Evolutionary conservation across 2,329 filamentous ascomycete genomes (phyloP).

Genomic region (Seiridium cupressi): DNA sequence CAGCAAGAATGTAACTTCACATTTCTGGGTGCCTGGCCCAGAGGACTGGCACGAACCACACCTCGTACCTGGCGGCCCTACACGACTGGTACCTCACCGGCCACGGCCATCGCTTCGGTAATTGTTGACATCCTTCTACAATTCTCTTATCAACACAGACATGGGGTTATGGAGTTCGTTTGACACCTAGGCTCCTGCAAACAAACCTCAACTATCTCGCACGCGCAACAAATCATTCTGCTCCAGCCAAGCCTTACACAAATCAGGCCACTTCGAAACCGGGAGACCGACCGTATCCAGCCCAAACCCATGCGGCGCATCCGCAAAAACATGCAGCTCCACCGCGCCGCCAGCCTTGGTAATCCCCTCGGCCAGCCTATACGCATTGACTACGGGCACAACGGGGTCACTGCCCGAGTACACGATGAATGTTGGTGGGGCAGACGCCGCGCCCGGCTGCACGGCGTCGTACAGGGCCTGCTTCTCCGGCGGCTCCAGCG

Average conservation of each 20-base stretch:
- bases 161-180: too few species aligned
- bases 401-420: constrained; percentile 17
- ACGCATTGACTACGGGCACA: constrained; percentile 19
- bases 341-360: constrained; percentile 12
- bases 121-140: too few species aligned
- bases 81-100: too few species aligned
- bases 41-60: too few species aligned
- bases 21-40: too few species aligned
- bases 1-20: too few species aligned
- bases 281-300: constrained; percentile 16
- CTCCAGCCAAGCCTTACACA: constrained; percentile 16
- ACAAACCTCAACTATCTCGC: too few species aligned
- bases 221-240: constrained; percentile 8
- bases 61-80: too few species aligned
- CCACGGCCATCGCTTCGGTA: too few species aligned
- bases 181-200: too few species aligned
- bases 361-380: constrained; percentile 15
- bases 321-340: constrained; percentile 18
- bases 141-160: too few species aligned
- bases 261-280: constrained; percentile 14
- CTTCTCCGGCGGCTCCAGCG: constrained; percentile 19
- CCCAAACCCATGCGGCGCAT: constrained; percentile 18
- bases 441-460: constrained; percentile 10
- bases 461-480: constrained; percentile 18
- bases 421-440: constrained; percentile 17